Base-by-base conservation (phyloP, 2,329 filamentous ascomycete genomes). In the Microcyclospora pomicola region DNA sequence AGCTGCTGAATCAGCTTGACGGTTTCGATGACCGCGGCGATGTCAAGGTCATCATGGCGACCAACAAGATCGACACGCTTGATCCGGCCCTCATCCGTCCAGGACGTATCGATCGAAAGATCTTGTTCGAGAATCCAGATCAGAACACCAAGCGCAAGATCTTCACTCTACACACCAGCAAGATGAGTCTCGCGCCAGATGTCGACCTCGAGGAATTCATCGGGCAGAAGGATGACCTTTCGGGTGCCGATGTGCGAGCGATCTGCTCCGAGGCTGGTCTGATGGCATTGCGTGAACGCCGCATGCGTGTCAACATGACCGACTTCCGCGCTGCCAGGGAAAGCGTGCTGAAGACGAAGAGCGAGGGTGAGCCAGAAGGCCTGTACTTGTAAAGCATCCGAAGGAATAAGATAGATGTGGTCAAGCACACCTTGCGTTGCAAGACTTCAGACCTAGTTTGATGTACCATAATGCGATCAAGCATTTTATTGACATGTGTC, bases 151-250 rank as follows among this genome's bases (percentile, higher is more conserved):
- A 81, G 67, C 75, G 88, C 71, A 98, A 98, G 79, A 98, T 98
- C 58, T 98, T 98, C 65, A 87, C 82, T 11, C 75, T 98, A 6
- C 91, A 98, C 66, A 98, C 91, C 2, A 92, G 83, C 59, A 98
- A 98, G 74, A 98, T 98, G 91, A 94, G 77, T 37, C 72, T 98
- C 31, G 85, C 84, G 52, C 81, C 88, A 44, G 92, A 98, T 50
- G 91, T 98, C n/a, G 92, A 98, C 46, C 71, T 98, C 33, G 91
- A 98, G 53, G 91, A 98, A 64, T 96, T 98, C 58, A 95, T 98
- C 59, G 87, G 78, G 47, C 88, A 96, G 62, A 98, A 98, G 72
- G 91, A 98, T 54, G 92, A 98, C 53, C 71, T 98, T 6, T 92
- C 83, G 4, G 91, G 91, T 62, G 91, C 91, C 28, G 91, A 98